These are phyloP conservation scores for Phenoliferia sp. DNA, from an alignment of 1,284 basidiomycete species.

Conservation along the genomic window DNA sequence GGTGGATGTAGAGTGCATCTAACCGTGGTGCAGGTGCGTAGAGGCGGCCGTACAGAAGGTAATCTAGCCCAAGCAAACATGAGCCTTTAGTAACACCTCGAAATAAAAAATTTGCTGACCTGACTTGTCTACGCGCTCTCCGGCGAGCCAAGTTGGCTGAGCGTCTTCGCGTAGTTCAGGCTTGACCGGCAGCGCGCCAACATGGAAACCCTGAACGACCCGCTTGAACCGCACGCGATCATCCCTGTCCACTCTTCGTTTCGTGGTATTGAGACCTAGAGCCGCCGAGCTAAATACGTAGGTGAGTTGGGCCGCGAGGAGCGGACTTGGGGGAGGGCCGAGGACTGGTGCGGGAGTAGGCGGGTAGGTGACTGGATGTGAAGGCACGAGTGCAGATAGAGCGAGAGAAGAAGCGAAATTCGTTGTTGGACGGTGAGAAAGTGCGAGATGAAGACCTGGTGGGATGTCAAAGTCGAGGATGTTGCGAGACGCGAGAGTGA, in stretches of 20 bases:
- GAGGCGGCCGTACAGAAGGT: constrained; percentile 84
- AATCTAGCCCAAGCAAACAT: constrained; percentile 53
- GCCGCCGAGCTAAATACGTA: constrained; percentile 57
- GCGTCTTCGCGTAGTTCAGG: constrained; percentile 70
- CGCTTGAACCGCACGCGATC: constrained; percentile 77
- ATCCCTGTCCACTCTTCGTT: constrained; percentile 54
- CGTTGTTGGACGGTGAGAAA: constrained; percentile 36
- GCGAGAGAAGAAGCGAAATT: constrained; percentile 35
- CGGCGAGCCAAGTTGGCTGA: constrained; percentile 57
- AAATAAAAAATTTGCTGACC: constrained; percentile 48
- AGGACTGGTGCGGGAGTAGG: constrained; percentile 24
- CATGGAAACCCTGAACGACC: constrained; percentile 76
- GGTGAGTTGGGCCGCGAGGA: constrained; percentile 54
- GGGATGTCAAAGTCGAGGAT: constrained; percentile 43
- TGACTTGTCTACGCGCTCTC: constrained; percentile 66
- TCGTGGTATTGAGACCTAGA: constrained; percentile 6
- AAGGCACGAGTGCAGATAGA: constrained; percentile 31
- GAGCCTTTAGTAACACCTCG: neutral
- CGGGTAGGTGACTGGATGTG: constrained; percentile 23
- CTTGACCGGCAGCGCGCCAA: constrained; percentile 68
- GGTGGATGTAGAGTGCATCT: constrained; percentile 81
- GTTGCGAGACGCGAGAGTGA: constrained; percentile 69
- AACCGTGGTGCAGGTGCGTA: constrained; percentile 84
- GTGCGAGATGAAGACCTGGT: constrained; percentile 39
- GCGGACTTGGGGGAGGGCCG: constrained; percentile 39